A percentile compares a stretch with the other conserved stretches of the same genome.
Conservation (phyloP, 108 stramenopile species). For the Nannochloropsis gaditana region DNA sequence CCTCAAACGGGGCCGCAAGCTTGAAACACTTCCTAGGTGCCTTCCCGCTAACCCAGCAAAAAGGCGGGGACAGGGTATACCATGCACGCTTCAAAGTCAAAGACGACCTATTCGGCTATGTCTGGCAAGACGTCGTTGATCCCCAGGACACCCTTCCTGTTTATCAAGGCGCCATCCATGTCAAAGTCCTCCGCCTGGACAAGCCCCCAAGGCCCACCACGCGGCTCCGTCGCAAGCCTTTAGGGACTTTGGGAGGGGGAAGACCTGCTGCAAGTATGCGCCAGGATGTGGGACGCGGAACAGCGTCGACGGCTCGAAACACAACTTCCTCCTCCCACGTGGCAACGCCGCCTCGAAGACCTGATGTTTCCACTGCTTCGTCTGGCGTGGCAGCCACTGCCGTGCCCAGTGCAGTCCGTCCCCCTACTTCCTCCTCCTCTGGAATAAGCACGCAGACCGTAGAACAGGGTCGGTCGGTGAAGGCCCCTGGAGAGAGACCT, state of each 20-base stretch:
- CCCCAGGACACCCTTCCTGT: background rate
- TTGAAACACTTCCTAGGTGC: background rate
- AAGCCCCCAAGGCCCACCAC: background rate
- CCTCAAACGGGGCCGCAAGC: background rate
- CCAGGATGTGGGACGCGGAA: too few relatives aligned
- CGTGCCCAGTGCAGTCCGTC: too few relatives aligned
- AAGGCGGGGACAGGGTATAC: background rate
- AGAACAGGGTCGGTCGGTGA: too few relatives aligned
- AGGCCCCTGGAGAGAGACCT: too few relatives aligned
- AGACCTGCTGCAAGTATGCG: background rate
- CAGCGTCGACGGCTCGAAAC: too few relatives aligned
- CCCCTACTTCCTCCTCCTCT: too few relatives aligned
- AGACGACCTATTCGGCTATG: background rate
- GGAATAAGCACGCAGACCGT: too few relatives aligned
- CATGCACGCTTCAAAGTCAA: background rate
- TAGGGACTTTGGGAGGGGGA: background rate
- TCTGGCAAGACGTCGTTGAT: background rate
- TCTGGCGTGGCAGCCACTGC: too few relatives aligned
- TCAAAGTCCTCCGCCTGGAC: background rate
- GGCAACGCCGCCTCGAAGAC: too few relatives aligned
- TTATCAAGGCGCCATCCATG: background rate
- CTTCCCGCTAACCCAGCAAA: background rate
- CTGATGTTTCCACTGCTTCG: too few relatives aligned
- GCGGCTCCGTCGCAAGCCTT: background rate
- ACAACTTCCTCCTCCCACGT: too few relatives aligned